Evolutionary conservation across 2,329 filamentous ascomycete genomes (phyloP).

Genomic region (Trichophyton rubrum): DNA sequence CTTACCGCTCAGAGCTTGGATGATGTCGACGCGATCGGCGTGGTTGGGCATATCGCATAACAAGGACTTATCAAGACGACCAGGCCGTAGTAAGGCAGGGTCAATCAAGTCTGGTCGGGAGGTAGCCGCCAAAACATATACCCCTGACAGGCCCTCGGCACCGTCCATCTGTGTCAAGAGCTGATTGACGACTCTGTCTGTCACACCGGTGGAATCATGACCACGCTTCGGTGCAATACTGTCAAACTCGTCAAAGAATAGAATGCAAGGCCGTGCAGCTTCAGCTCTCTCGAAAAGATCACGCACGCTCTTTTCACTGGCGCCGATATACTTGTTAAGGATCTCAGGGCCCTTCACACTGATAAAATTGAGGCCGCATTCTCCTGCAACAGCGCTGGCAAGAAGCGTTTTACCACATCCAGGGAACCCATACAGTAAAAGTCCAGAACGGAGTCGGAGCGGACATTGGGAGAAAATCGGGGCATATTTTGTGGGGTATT

Average conservation of each 20-base stretch:
- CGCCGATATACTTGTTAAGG: slow-evolving; percentile 97
- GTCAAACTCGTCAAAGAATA: slow-evolving; percentile 99
- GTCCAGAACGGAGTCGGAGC: slow-evolving; percentile 79
- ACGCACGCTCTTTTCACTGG: slow-evolving; percentile 88
- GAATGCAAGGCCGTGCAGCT: slow-evolving; percentile 79
- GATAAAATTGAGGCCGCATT: slow-evolving; percentile 97
- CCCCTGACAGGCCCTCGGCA: slow-evolving; percentile 83
- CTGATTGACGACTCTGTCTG: slow-evolving; percentile 95
- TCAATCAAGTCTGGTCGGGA: slow-evolving; percentile 90
- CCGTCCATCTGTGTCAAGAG: slow-evolving; percentile 98
- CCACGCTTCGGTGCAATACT: slow-evolving; percentile 94
- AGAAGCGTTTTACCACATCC: slow-evolving; percentile 95
- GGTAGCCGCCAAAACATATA: slow-evolving; percentile 92
- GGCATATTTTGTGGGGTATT: slow-evolving; percentile 95
- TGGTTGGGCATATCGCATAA: slow-evolving; percentile 76
- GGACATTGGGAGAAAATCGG: slow-evolving; percentile 96
- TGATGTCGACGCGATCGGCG: slow-evolving; percentile 77
- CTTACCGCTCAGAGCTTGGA: slow-evolving; percentile 70
- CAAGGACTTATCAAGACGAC: slow-evolving; percentile 82
- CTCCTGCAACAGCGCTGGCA: slow-evolving; percentile 90
- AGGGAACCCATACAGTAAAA: slow-evolving; percentile 87
- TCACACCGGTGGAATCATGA: slow-evolving; percentile 96
- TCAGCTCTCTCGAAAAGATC: slow-evolving; percentile 83
- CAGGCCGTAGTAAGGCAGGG: slow-evolving; percentile 79
- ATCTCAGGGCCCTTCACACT: slow-evolving; percentile 97